Conservation (phyloP, 2,329 filamentous ascomycete genomes). For the Aspergillus ibericus region DNA sequence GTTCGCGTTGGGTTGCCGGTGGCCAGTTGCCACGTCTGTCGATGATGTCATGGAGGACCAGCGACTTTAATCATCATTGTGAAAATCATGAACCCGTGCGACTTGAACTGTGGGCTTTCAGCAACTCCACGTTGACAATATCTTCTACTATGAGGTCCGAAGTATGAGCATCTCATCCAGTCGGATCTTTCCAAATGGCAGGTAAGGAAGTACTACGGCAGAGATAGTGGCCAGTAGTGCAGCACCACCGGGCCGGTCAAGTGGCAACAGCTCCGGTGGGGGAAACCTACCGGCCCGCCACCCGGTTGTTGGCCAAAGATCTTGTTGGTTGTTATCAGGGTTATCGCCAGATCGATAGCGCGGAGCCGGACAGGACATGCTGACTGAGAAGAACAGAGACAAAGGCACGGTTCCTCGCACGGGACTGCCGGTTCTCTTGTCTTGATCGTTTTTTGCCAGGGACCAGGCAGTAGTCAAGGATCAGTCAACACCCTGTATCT, state of each 20-base stretch:
- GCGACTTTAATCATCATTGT: too few species aligned
- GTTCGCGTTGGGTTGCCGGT: too few species aligned
- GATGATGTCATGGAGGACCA: too few species aligned
- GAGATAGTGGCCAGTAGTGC: too few species aligned
- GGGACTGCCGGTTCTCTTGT: neutral
- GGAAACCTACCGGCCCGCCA: neutral
- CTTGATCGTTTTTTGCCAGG: neutral
- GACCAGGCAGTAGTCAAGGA: neutral
- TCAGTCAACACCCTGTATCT: neutral
- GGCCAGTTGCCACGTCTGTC: too few species aligned
- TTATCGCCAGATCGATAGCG: neutral
- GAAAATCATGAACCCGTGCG: too few species aligned
- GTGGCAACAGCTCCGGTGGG: neutral
- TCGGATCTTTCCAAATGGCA: too few species aligned
- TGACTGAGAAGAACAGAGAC: neutral
- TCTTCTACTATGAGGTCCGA: too few species aligned
- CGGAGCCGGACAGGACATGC: neutral
- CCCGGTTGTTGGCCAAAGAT: neutral
- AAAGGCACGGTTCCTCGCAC: neutral
- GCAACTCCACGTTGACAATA: too few species aligned
- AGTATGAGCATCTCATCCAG: too few species aligned
- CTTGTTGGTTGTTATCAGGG: neutral
- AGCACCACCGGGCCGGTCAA: neutral
- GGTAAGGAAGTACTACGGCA: neutral
- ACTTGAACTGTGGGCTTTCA: too few species aligned